phyloP scores from a whole-genome alignment of 75 land plant species.

The Pseudotsuga menziesii region DNA sequence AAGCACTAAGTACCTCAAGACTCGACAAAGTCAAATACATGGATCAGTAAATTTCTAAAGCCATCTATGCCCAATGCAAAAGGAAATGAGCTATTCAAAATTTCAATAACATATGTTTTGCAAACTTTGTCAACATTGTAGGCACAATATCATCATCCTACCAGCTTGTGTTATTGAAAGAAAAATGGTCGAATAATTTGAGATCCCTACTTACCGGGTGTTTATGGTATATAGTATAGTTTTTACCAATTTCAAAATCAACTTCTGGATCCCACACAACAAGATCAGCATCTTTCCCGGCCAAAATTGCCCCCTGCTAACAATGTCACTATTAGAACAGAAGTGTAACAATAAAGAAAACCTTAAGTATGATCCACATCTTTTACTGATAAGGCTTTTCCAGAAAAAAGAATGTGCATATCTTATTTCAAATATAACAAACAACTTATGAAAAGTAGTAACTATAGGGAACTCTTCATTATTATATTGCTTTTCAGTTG shows the following conservation, averaged over 20 bases:
- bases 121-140: neutral
- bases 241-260: slow-evolving; percentile 60
- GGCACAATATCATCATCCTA: neutral
- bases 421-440: neutral
- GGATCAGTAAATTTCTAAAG: neutral
- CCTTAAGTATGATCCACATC: neutral
- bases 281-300: slow-evolving; percentile 91
- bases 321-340: neutral
- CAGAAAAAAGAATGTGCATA: neutral
- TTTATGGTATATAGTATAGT: slow-evolving; percentile 52
- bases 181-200: neutral
- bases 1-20: neutral
- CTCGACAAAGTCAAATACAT: neutral
- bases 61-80: neutral
- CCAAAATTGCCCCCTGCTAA: slow-evolving; percentile 63
- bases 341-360: neutral
- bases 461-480: neutral
- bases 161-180: neutral
- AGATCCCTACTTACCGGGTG: slow-evolving; percentile 51
- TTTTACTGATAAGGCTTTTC: neutral
- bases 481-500: neutral
- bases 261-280: slow-evolving; percentile 95
- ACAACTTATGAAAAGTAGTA: neutral
- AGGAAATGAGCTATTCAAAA: too few species aligned
- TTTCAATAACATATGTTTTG: neutral